These are phyloP conservation scores for Suillus paluster DNA, from an alignment of 768 basidiomycete genomes.

Conservation along the genomic window DNA sequence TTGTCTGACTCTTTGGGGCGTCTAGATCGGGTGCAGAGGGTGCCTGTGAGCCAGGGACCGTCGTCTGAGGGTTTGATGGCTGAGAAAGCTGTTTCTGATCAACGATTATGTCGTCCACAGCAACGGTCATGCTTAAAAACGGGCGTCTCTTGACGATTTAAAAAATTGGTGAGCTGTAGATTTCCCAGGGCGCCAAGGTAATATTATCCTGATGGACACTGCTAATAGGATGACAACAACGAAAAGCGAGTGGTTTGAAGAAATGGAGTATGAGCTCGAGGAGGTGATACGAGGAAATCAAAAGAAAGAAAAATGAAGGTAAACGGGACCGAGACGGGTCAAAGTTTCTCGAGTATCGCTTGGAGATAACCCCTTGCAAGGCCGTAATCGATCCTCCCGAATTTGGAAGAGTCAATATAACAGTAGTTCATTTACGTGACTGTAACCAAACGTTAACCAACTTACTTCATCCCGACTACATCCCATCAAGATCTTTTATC, in stretches of 20 bases:
- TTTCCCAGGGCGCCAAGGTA: conserved; percentile 1
- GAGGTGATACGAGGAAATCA: background rate
- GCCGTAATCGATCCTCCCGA: conserved; percentile 3
- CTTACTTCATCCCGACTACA: background rate
- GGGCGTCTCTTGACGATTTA: background rate
- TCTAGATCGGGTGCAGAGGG: conserved; percentile 13
- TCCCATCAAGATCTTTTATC: background rate
- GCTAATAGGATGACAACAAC: background rate
- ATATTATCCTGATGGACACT: background rate
- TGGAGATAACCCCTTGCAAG: conserved; percentile 2
- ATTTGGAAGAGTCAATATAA: conserved; percentile 8
- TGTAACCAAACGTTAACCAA: conserved; percentile 2
- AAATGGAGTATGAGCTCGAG: background rate
- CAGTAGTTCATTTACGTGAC: conserved; percentile 14
- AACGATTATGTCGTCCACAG: background rate
- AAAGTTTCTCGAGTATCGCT: conserved; percentile 1
- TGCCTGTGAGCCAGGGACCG: conserved; percentile 11
- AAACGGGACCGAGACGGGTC: background rate
- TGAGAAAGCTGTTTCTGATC: conserved; percentile 24
- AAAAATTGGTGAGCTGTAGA: background rate
- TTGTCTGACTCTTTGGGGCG: conserved; percentile 14
- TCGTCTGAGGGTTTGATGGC: conserved; percentile 4
- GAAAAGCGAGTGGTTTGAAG: background rate
- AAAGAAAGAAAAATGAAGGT: background rate
- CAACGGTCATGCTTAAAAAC: conserved; percentile 1